These are phyloP conservation scores for Citrus hindsii DNA, from an alignment of 345 rosid genomes.

Conservation along the genomic window DNA sequence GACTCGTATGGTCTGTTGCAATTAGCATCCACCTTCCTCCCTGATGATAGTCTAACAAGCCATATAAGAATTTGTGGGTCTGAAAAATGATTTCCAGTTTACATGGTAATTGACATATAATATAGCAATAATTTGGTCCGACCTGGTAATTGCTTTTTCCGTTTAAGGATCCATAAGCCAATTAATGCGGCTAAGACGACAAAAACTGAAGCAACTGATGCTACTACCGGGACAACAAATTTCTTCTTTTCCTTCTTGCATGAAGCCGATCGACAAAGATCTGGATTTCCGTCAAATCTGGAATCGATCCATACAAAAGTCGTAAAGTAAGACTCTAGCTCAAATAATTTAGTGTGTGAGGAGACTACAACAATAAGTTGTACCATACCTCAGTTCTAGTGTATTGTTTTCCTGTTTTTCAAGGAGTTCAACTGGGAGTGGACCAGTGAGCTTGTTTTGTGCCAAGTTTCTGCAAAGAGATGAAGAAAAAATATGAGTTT, in stretches of 20 bases:
- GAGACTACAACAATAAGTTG: too few relatives aligned
- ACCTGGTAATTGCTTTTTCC: constrained; percentile 24
- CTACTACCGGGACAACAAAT: constrained; percentile 28
- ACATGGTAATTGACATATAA: neutral
- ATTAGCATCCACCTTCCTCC: neutral
- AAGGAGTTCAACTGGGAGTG: constrained; percentile 40
- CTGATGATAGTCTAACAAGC: neutral
- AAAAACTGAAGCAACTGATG: constrained; percentile 20
- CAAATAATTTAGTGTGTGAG: too few relatives aligned
- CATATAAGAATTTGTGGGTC: neutral
- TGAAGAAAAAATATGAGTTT: neutral
- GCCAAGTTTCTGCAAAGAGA: constrained; percentile 32
- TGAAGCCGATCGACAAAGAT: constrained; percentile 36
- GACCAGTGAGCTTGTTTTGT: constrained; percentile 41
- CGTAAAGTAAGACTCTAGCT: neutral
- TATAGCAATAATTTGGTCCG: neutral
- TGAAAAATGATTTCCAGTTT: neutral
- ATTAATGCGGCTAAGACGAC: constrained; percentile 25
- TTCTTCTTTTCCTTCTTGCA: constrained; percentile 33
- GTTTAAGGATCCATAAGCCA: constrained; percentile 20
- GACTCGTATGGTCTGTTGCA: neutral
- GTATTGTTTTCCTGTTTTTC: constrained; percentile 32
- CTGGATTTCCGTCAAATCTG: constrained; percentile 37
- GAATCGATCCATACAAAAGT: neutral
- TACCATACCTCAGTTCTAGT: constrained; percentile 32